Conservation (phyloP, 805 yeast species). For the Candida golubevii region DNA sequence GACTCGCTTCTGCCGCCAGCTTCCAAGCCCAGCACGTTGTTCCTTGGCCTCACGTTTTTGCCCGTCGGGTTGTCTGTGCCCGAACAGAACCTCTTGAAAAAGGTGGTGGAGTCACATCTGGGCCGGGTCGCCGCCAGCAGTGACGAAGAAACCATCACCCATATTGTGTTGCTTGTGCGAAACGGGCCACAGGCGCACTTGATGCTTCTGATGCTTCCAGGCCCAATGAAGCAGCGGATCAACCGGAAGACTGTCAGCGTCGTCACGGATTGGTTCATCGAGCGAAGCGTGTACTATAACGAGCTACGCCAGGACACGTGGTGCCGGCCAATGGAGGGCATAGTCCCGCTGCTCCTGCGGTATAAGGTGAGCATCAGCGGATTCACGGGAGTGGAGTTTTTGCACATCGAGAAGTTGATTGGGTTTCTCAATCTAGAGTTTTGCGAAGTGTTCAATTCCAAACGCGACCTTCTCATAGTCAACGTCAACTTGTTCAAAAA, state of each 20-base stretch:
- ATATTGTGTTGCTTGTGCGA: constrained; percentile 29
- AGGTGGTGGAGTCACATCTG: constrained; percentile 43
- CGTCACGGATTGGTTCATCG: constrained; percentile 79
- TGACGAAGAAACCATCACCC: constrained; percentile 24
- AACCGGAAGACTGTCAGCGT: constrained; percentile 24
- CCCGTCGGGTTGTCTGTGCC: constrained; percentile 38
- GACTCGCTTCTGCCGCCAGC: not conserved
- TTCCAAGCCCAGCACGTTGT: constrained; percentile 24
- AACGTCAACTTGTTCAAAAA: constrained; percentile 45
- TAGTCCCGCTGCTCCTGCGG: constrained; percentile 21
- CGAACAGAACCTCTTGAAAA: constrained; percentile 35
- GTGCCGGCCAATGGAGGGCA: constrained; percentile 51
- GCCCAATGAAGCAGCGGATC: constrained; percentile 20
- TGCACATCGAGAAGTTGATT: constrained; percentile 66
- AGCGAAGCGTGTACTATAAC: constrained; percentile 61
- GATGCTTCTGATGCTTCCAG: constrained; percentile 25
- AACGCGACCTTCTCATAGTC: constrained; percentile 54
- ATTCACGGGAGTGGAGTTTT: constrained; percentile 68
- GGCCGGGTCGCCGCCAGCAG: constrained; percentile 31
- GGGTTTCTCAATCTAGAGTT: constrained; percentile 48
- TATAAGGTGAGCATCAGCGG: constrained; percentile 59
- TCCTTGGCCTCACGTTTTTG: constrained; percentile 40
- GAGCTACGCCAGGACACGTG: constrained; percentile 51
- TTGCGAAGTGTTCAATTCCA: constrained; percentile 44
- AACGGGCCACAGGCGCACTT: constrained; percentile 26